A percentile compares a stretch with the other conserved stretches of the same genome.
Conservation (phyloP, 495 filamentous ascomycete genomes). For the Penicillium chermesinum region DNA sequence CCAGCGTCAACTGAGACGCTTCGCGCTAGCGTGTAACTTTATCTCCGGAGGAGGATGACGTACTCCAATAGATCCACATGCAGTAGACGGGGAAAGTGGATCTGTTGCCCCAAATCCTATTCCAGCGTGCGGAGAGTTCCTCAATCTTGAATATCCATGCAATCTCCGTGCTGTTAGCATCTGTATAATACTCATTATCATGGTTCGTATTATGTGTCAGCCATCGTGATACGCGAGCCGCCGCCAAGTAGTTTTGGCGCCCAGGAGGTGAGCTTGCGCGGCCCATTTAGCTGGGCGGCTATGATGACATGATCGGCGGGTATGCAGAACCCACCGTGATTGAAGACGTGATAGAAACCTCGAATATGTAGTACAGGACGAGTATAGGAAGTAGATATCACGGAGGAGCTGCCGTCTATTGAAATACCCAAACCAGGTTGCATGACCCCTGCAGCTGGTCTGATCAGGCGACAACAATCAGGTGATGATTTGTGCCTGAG, state of each 20-base stretch:
- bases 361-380: background rate
- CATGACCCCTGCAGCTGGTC: background rate
- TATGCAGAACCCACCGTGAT: background rate
- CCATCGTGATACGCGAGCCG: too few species aligned
- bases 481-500: slow-evolving; percentile 8
- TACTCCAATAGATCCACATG: background rate
- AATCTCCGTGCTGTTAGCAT: background rate
- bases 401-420: background rate
- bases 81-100: background rate
- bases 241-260: background rate
- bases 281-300: background rate
- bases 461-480: background rate
- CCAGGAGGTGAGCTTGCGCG: background rate
- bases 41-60: background rate
- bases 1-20: too few species aligned
- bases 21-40: background rate
- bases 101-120: background rate
- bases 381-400: background rate
- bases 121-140: too few species aligned
- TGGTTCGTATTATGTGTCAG: too few species aligned
- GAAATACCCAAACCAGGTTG: background rate
- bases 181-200: too few species aligned
- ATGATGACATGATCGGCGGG: slow-evolving; percentile 1
- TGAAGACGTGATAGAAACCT: too few species aligned
- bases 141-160: too few species aligned